Base-by-base conservation (phyloP, 306 rosid species). In the Cyclanthera cordifolia region DNA sequence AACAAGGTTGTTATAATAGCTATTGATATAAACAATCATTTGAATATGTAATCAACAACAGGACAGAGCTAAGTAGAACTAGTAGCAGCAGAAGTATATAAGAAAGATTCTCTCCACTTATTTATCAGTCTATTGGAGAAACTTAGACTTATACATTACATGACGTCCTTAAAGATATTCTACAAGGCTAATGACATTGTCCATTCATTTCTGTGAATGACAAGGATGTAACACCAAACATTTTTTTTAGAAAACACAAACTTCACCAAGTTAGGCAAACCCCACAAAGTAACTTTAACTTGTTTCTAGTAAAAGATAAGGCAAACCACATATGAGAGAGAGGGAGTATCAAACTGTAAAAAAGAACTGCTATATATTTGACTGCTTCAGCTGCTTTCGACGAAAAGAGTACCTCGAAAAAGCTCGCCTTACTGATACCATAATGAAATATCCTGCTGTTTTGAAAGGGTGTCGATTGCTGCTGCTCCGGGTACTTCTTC, bases 401-500 rank as follows among this genome's bases (percentile, higher is more conserved):
- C 17, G 23, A 19, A 20, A 63, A 20, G 69, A 41, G 49, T 2
- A 0, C 15, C 7, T 58, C 46, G 55, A 47, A 10, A 8, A 27
- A 16, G 21, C 71, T 6, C 24, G 32, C 6, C 72, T 83, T 76
- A 83, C 71, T 34, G 82, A 64, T 78, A 84, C 88, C 90, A 87
- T 20, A 78, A 11, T 24, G 93, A 43, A 48, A 82, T 70, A 49
- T 87, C 89, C 65, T 75, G 81, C 34, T 82, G 89, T 73, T 80
- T 87, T 23, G 81, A 51, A 53, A 79, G 71, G 4, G 78, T 28
- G 6, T 83, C 85, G 58, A 80, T 57, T 48, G 28, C 49, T 21
- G 85, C 85, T 30, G 74, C 71, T 41, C 78, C 88, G 6, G 76
- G 82, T 10, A 81, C 53, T 23, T 82, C 87, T 53, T 82, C 89